phyloP scores from a whole-genome alignment of 805 yeast genomes.

The Kluyveromyces starmeri region DNA sequence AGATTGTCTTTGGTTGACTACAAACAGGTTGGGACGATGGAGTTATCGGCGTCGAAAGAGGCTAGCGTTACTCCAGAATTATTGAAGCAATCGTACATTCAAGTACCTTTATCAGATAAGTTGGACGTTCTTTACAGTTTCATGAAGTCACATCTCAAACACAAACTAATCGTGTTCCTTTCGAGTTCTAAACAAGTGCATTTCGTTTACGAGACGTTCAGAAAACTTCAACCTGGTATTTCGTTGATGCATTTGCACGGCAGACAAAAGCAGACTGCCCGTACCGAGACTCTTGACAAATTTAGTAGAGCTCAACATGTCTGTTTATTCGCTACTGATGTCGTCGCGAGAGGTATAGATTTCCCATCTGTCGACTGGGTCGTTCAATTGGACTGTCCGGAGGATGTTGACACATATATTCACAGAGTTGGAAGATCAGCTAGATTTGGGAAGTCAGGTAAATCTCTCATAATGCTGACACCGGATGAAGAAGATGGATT shows the following conservation, averaged over 20 bases:
- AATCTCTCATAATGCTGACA: constrained; percentile 71
- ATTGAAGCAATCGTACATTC: constrained; percentile 74
- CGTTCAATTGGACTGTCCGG: constrained; percentile 87
- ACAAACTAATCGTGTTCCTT: constrained; percentile 72
- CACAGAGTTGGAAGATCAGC: constrained; percentile 91
- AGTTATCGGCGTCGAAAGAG: constrained; percentile 41
- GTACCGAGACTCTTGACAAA: constrained; percentile 72
- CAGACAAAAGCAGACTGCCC: constrained; percentile 80
- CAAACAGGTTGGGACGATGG: constrained; percentile 41
- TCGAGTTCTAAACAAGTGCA: constrained; percentile 89
- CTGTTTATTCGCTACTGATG: constrained; percentile 82
- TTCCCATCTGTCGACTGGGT: constrained; percentile 95
- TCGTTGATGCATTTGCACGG: constrained; percentile 81
- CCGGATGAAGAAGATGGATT: constrained; percentile 79
- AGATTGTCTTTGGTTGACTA: constrained; percentile 42
- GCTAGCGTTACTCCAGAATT: constrained; percentile 73
- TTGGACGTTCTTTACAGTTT: constrained; percentile 81
- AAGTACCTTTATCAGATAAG: constrained; percentile 67
- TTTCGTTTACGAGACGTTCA: constrained; percentile 75
- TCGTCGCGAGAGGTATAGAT: constrained; percentile 87
- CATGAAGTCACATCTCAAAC: constrained; percentile 70
- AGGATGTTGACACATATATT: constrained; percentile 79
- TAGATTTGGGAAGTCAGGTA: constrained; percentile 76
- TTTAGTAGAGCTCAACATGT: constrained; percentile 72
- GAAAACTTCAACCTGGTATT: constrained; percentile 87